Base-by-base conservation (phyloP, 768 basidiomycete genomes). In the Trametes coccinea region DNA sequence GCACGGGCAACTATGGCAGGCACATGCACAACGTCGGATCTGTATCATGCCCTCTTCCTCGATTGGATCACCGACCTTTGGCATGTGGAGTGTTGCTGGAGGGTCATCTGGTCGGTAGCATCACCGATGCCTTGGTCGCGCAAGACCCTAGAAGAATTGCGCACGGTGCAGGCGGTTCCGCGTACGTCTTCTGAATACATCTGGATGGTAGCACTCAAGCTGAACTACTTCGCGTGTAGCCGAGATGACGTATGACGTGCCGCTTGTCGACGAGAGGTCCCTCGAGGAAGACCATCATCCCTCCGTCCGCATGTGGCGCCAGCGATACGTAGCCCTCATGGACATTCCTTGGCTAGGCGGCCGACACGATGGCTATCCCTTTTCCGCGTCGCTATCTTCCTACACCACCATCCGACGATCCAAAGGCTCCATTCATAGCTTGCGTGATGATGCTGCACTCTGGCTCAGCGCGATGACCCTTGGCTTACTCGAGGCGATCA, bases 121-220 rank as follows among this genome's bases (percentile, higher is more conserved):
- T 59, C 57, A 5, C 57, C 57, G 8, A 59, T 59, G 57, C 57
- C 57, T 1, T 59, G 49, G 49, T 51, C 49, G 4, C 40, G 31
- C 10, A 33, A 3, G 7, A 51, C 49, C 2, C 29, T 44, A 2
- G 40, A 17, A 16, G 56, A 57, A 22, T 22, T 22, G 56, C 5
- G 5, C 14, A 9, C 27, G 0, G 2, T 9, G 14, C 53, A 17
- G 16, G 29, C 30, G 34, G 34, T 11, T 6, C 34, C 5, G 34
- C 34, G 34, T 37, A 37, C 34, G 34, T 37, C 34, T 37, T 37
- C 34, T 37, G 22, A 22, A 22, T 37, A 37, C 11, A 37, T 11
- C 34, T 22, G 34, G 1, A 37, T 5, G 6, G 5, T 37, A 11
- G 11, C 6, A 37, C 11, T 37, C 34, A 22, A 2, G 5, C 2